Conservation (phyloP, 371 early-diverging fungal species). For the Nematocida minor region DNA sequence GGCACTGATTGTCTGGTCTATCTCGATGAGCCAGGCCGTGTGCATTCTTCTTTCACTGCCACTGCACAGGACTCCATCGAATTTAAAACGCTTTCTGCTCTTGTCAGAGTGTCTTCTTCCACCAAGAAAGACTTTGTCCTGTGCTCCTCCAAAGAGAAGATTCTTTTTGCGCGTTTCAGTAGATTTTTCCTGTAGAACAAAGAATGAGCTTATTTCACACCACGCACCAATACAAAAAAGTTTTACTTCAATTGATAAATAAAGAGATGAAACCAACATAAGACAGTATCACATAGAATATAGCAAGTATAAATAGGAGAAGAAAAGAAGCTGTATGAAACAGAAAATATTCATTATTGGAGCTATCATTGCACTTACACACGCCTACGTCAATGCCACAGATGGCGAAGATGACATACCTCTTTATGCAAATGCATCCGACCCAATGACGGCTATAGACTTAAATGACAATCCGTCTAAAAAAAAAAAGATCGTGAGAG, state of each 20-base stretch:
- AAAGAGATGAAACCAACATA: conserved; percentile 24
- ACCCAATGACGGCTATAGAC: background rate
- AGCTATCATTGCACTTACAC: background rate
- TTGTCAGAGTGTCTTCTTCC: conserved; percentile 44
- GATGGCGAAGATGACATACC: background rate
- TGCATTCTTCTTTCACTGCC: conserved; percentile 38
- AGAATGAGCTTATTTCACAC: background rate
- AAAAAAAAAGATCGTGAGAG: conserved; percentile 5
- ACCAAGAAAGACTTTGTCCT: conserved; percentile 42
- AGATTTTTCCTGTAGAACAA: conserved; percentile 10
- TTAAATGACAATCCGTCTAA: background rate
- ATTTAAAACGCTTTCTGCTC: conserved; percentile 13
- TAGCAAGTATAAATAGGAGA: background rate
- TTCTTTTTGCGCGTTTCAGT: conserved; percentile 1
- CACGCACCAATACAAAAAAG: background rate
- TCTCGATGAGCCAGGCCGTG: conserved; percentile 1
- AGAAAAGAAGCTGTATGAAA: background rate
- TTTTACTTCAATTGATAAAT: background rate
- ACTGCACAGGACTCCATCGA: background rate
- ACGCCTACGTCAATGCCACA: background rate
- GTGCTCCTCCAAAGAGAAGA: background rate
- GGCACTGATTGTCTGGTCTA: conserved; percentile 42
- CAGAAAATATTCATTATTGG: background rate
- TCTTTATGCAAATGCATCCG: background rate
- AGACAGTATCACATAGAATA: conserved; percentile 20